Conservation (phyloP, 192 early-diverging fungal species). For the Glomus cerebriforme region DNA sequence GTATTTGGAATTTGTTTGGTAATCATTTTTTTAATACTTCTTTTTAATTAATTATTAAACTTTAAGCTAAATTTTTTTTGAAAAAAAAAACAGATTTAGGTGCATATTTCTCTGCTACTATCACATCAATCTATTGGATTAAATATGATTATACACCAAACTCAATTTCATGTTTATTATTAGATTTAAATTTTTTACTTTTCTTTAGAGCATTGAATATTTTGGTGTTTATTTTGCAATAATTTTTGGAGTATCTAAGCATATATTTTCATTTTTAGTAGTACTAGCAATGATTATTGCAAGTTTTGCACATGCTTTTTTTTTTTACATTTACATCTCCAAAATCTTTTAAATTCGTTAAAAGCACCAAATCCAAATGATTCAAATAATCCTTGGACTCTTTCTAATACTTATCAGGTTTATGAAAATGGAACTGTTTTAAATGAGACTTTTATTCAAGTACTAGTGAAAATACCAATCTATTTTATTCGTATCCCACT, state of each 20-base stretch:
- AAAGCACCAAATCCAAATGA: not conserved
- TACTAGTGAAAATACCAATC: not conserved
- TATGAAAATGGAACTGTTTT: not conserved
- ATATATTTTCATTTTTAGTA: constrained; percentile 13
- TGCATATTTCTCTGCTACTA: too few species aligned
- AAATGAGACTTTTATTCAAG: not conserved
- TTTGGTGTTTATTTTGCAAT: too few species aligned
- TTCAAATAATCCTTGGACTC: not conserved
- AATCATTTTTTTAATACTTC: not conserved
- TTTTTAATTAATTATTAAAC: not conserved
- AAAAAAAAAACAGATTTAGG: too few species aligned
- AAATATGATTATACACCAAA: not conserved
- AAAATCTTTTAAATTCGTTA: not conserved
- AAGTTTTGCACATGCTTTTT: too few species aligned
- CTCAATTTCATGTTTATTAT: too few species aligned
- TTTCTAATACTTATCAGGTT: too few species aligned
- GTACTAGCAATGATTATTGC: not conserved
- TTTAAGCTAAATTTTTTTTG: not conserved
- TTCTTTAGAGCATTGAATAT: too few species aligned
- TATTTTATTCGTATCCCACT: too few species aligned
- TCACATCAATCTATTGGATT: constrained; percentile 2
- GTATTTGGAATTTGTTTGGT: constrained; percentile 12
- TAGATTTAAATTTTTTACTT: too few species aligned
- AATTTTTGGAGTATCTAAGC: too few species aligned
- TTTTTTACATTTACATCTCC: not conserved